A percentile compares a stretch with the other conserved stretches of the same genome.
Evolutionary conservation across 345 rosid species (phyloP).

Genomic region (Rhizophora mangle): DNA sequence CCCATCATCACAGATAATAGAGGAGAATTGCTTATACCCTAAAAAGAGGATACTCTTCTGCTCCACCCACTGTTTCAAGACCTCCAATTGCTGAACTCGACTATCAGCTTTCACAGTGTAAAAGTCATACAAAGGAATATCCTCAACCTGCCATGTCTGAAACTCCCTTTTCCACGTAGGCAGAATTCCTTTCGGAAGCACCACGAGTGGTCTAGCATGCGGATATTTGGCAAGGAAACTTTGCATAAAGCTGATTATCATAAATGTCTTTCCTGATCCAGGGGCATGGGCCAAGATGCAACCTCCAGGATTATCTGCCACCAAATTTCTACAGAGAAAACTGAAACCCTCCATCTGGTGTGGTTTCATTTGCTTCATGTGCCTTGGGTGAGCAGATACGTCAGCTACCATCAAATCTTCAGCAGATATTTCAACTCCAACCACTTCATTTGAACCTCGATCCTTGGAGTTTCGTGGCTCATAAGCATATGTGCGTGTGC

Average conservation of each 20-base stretch:
- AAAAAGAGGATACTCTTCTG: slow-evolving; percentile 73
- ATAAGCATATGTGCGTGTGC: slow-evolving; percentile 48
- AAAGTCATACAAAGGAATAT: slow-evolving; percentile 61
- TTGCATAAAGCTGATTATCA: slow-evolving; percentile 84
- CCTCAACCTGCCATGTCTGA: slow-evolving; percentile 72
- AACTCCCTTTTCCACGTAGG: slow-evolving; percentile 90
- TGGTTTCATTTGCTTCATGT: slow-evolving; percentile 74
- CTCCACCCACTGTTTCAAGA: slow-evolving; percentile 66
- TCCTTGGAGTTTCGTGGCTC: slow-evolving; percentile 45
- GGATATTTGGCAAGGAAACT: slow-evolving; percentile 85
- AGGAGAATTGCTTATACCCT: slow-evolving; percentile 82
- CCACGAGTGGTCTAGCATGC: slow-evolving; percentile 68
- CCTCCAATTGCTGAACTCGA: slow-evolving; percentile 59
- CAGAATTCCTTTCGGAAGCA: slow-evolving; percentile 84
- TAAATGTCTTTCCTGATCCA: slow-evolving; percentile 94
- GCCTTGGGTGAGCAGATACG: slow-evolving; percentile 81
- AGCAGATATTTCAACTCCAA: slow-evolving; percentile 47
- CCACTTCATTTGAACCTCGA: slow-evolving; percentile 36
- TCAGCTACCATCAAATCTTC: slow-evolving; percentile 52
- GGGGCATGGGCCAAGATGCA: slow-evolving; percentile 97
- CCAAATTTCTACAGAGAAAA: slow-evolving; percentile 70
- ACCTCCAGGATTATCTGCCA: slow-evolving; percentile 72
- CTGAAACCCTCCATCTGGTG: slow-evolving; percentile 86
- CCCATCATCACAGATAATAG: slow-evolving; percentile 58
- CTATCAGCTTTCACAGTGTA: slow-evolving; percentile 71